Evolutionary conservation across 164 flowering plant species (phyloP).

Genomic region (Piper betle): DNA sequence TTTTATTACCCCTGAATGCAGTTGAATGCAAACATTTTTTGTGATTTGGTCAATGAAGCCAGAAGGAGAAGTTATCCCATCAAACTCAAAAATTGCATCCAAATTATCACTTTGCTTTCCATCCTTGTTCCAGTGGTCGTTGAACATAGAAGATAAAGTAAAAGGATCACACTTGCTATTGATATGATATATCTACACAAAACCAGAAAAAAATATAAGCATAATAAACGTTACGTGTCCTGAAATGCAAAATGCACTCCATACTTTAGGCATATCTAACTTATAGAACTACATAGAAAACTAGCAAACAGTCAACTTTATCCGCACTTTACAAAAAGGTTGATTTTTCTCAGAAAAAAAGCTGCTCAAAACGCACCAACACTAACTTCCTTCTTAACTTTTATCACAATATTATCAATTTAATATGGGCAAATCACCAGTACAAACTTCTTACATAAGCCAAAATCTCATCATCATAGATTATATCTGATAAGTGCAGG

Average conservation of each 20-base stretch:
- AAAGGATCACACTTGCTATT: constrained; percentile 37
- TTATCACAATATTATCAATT: too few species aligned
- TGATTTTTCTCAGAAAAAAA: not conserved
- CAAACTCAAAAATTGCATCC: constrained; percentile 7
- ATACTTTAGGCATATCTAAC: too few species aligned
- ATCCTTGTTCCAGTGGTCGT: constrained; percentile 26
- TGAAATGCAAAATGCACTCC: too few species aligned
- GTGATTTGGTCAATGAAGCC: constrained; percentile 42
- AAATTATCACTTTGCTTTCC: constrained; percentile 7
- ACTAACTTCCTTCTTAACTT: too few species aligned
- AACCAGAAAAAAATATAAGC: constrained; percentile 3
- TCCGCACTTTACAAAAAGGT: not conserved
- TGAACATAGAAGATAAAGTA: constrained; percentile 33
- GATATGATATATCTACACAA: constrained; percentile 53
- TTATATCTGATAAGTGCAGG: too few species aligned
- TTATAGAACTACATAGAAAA: too few species aligned
- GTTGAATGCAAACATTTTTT: constrained; percentile 52
- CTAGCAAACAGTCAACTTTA: too few species aligned
- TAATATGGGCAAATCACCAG: too few species aligned
- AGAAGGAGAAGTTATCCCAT: constrained; percentile 13
- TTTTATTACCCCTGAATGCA: constrained; percentile 78
- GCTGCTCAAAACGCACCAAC: too few species aligned
- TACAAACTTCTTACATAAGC: too few species aligned
- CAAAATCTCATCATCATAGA: too few species aligned
- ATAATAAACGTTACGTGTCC: not conserved